Base-by-base conservation (phyloP, 1,139 yeast species). In the Candida mesenterica region DNA sequence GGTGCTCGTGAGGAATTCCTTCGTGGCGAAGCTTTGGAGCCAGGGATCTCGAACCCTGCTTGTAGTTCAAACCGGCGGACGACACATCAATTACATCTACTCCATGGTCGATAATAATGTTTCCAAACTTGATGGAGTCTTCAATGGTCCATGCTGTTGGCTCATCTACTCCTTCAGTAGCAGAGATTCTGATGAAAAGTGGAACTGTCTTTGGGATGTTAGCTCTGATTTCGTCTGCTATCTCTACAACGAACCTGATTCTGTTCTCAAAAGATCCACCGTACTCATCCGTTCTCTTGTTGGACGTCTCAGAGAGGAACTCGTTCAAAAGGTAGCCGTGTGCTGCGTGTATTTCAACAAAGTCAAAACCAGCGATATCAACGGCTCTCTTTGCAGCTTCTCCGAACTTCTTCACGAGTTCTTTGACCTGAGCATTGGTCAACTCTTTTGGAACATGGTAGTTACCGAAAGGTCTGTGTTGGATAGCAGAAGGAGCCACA, bases 281-380 rank as follows among this genome's bases (percentile, higher is more conserved):
- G 54, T 80, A 82, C 53, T 77, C 67, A 50, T 82, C 88, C 10
- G 82, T 75, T 54, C 89, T 70, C 40, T 66, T 50, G 60, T 82
- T 83, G 28, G 76, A 55, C 28, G 55, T 46, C 33, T 55, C 44
- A 27, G 57, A 57, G 31, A 80, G 53, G 53, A 82, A 82, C 54
- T 77, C 80, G 58, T 81, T 82, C 32, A 79, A 50, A 37, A 82
- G 61, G 56, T 79, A 83, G n/a, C 89, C 89, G 57, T 82, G 79
- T 12, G 88, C 90, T 32, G 62, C 64, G 50, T 82, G 89, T 38
- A 83, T 52, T 57, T 83, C 87, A 28, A 83, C 72, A 45, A 79
- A 79, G 52, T 83, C 90, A 43, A 80, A 79, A n/a, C 89, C 88
- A 4, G 83, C 82, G 13, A 34, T 34, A 5, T 52, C 63, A 28